Evolutionary conservation across 306 rosid species (phyloP), one percentile per base, ranked within the genome.

Genomic region (Pueraria montana): DNA sequence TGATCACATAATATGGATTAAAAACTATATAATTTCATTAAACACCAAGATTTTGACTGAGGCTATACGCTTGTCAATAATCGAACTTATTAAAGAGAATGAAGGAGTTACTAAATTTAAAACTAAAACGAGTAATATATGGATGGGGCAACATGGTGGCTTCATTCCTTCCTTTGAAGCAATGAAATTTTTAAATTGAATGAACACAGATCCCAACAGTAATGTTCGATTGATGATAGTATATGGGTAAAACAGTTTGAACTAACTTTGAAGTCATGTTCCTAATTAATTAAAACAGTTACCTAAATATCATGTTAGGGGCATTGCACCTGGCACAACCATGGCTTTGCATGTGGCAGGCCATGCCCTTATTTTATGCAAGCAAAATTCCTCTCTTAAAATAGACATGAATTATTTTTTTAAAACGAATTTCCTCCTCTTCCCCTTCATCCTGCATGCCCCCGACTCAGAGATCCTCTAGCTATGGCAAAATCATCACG

Each of bases 321-420:
- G 78, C 87, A 76, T 36, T 85, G 88, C 87, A 89, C 85, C 85
- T 88, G 84, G 90, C 87, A 21, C 56, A 82, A 80, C 92, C 89
- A 65, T 42, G 81, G 81, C 74, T 58, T 20, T 74, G 88, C 89
- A 88, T 86, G 93, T 85, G 91, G 86, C 91, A 81, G 49, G 63
- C 67, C 58, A 42, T 13, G 46, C 53, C 77, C 20, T 38, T 56
- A 65, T 62, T 78, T 61, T 11, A 63, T 46, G 70, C 76, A 70
- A 36, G 49, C 59, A 43, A 42, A 74, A 58, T 61, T 18, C 34
- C 43, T 27, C 62, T 65, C 58, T 38, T 52, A 45, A 61, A 32
- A 32, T 65, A 6, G 9, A 10, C 16, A 69, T 63, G 2, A 38
- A 38, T 27, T 27, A 27, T 27, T 27, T 1, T 70, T 77, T 77